These are phyloP conservation scores for Apiotrichum sp. DNA, from an alignment of 1,284 basidiomycete genomes.

Conservation along the genomic window DNA sequence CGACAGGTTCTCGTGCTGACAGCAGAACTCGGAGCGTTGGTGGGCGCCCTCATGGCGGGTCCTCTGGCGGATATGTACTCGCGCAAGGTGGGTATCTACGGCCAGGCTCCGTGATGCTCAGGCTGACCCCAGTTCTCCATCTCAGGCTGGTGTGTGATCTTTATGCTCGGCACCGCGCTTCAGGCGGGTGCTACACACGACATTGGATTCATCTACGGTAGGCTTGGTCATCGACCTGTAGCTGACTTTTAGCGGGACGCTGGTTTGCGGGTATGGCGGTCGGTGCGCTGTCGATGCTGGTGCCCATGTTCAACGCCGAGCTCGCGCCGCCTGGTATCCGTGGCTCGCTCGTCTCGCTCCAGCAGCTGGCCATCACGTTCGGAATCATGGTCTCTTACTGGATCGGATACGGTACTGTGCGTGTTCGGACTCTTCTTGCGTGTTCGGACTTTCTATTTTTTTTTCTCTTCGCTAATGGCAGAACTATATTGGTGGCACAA, in stretches of 20 bases:
- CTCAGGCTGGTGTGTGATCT: slow-evolving; percentile 39
- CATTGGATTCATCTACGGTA: background rate
- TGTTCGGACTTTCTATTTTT: too few relatives aligned
- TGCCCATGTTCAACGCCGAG: slow-evolving; percentile 60
- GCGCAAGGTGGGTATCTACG: background rate
- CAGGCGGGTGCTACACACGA: slow-evolving; percentile 31
- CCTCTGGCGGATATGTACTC: slow-evolving; percentile 10
- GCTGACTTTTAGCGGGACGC: slow-evolving; percentile 26
- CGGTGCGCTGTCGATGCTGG: slow-evolving; percentile 41
- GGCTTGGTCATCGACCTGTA: background rate
- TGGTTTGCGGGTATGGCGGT: slow-evolving; percentile 42
- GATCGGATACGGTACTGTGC: slow-evolving; percentile 13
- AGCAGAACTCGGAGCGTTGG: slow-evolving; percentile 16
- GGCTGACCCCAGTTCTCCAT: slow-evolving; percentile 28
- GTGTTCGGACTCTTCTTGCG: background rate
- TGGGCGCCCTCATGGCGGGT: slow-evolving; percentile 20
- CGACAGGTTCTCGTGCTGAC: too few relatives aligned
- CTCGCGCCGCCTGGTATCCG: slow-evolving; percentile 67
- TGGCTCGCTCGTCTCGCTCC: slow-evolving; percentile 66
- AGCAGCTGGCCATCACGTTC: slow-evolving; percentile 67
- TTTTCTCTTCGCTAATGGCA: background rate
- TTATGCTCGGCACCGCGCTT: slow-evolving; percentile 37
- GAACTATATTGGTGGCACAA: slow-evolving; percentile 4
- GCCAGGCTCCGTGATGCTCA: slow-evolving; percentile 10
- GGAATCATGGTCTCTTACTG: slow-evolving; percentile 56